These are phyloP conservation scores for Populus deltoides DNA, from an alignment of 345 rosid species.

Conservation along the genomic window DNA sequence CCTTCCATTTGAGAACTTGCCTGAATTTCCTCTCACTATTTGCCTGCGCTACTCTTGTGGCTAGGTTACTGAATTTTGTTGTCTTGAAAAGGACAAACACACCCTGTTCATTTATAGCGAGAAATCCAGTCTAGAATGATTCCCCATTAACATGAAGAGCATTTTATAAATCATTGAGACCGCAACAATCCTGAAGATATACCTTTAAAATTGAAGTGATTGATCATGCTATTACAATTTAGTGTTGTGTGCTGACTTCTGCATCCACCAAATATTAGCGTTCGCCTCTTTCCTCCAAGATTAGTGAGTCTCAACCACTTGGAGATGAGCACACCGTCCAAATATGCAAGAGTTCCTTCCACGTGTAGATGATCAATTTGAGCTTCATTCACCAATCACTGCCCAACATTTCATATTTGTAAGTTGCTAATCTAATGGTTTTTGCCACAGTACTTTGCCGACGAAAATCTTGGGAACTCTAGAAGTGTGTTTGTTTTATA, in stretches of 20 bases:
- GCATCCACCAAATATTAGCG: constrained; percentile 1
- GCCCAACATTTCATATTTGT: no score
- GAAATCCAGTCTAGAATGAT: neutral
- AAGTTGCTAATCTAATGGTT: no score
- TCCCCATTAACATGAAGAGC: constrained; percentile 4
- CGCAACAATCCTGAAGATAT: no score
- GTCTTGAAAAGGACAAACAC: neutral
- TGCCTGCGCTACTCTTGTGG: neutral
- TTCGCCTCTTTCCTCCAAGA: constrained; percentile 3
- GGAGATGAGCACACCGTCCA: neutral
- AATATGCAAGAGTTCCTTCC: constrained; percentile 1
- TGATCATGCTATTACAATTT: neutral
- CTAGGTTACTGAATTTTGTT: neutral
- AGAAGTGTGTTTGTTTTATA: no score
- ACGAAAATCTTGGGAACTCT: no score
- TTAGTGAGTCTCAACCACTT: constrained; percentile 11
- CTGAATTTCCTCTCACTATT: neutral
- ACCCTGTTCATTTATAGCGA: constrained; percentile 19
- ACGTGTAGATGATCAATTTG: constrained; percentile 15
- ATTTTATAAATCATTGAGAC: neutral
- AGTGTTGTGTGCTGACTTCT: constrained; percentile 12
- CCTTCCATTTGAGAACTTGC: constrained; percentile 4
- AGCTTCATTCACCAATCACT: constrained; percentile 2
- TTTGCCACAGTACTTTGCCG: no score
- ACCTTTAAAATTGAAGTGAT: no score